These are phyloP conservation scores for Alternaria sp. DNA, from an alignment of 2,329 filamentous ascomycete species.

Conservation along the genomic window DNA sequence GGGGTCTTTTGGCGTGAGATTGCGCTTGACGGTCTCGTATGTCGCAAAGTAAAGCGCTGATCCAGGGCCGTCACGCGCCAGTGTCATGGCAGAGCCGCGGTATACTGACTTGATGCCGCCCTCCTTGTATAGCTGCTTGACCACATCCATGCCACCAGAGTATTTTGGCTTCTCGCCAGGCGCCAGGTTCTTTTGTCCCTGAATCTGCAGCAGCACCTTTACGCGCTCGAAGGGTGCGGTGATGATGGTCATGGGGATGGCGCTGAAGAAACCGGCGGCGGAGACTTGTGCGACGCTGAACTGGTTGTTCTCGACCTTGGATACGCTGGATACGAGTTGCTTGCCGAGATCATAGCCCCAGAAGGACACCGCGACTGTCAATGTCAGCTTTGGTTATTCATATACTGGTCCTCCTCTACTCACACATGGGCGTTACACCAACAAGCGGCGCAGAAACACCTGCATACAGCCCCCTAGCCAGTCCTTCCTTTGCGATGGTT, in stretches of 20 bases:
- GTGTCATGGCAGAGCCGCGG: slow-evolving; percentile 85
- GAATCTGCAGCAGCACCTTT: slow-evolving; percentile 97
- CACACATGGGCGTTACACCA: slow-evolving; percentile 98
- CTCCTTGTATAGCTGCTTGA: slow-evolving; percentile 88
- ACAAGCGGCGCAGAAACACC: slow-evolving; percentile 94
- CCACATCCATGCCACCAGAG: slow-evolving; percentile 84
- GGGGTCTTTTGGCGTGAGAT: slow-evolving; percentile 81
- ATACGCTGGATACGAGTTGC: slow-evolving; percentile 74
- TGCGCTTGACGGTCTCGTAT: slow-evolving; percentile 94
- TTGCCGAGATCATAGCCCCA: slow-evolving; percentile 97
- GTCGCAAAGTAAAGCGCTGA: slow-evolving; percentile 95
- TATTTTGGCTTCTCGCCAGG: slow-evolving; percentile 95
- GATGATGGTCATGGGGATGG: slow-evolving; percentile 95
- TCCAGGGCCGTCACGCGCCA: slow-evolving; percentile 91
- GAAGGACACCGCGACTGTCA: slow-evolving; percentile 68
- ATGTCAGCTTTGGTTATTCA: slow-evolving; percentile 6
- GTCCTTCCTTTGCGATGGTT: slow-evolving; percentile 84
- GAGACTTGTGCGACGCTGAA: slow-evolving; percentile 88
- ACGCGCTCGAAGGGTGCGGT: slow-evolving; percentile 99
- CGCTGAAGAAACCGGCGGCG: slow-evolving; percentile 90
- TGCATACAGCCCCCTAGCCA: slow-evolving; percentile 84
- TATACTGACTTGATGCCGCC: slow-evolving; percentile 92
- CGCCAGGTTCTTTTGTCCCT: slow-evolving; percentile 83
- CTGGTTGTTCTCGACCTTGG: slow-evolving; percentile 69
- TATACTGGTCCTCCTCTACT: slow-evolving; percentile 49